Evolutionary conservation across 192 early-diverging fungal genomes (phyloP).

Genomic region (Geranomyces michiganensis): DNA sequence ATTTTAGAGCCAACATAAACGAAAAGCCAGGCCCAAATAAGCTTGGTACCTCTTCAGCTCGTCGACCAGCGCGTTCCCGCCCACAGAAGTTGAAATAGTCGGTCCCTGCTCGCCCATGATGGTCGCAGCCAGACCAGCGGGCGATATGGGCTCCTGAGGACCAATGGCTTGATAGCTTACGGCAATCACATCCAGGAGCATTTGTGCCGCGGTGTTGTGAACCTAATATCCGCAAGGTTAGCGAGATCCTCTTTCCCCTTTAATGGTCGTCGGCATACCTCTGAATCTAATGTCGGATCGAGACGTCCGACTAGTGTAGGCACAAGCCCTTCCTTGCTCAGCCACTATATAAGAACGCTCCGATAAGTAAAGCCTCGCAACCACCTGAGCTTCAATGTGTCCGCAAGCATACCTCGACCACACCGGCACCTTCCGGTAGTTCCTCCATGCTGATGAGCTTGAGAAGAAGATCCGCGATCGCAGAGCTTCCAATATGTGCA

Average conservation of each 20-base stretch:
- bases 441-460: constrained; percentile 94
- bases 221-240: constrained; percentile 38
- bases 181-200: constrained; percentile 80
- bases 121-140: constrained; percentile 18
- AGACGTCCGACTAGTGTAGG: constrained; percentile 74
- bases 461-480: constrained; percentile 88
- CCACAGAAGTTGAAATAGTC: constrained; percentile 26
- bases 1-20: neutral
- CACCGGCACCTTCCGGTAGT: constrained; percentile 78
- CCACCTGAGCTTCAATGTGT: neutral
- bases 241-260: too few relatives aligned
- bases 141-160: constrained; percentile 30
- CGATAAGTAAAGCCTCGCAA: neutral
- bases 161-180: constrained; percentile 60
- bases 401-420: constrained; percentile 67
- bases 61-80: constrained; percentile 56
- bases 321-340: constrained; percentile 80
- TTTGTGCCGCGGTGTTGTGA: constrained; percentile 80
- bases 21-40: neutral
- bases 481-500: constrained; percentile 80
- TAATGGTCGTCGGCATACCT: constrained; percentile 60
- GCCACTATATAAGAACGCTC: constrained; percentile 64
- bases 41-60: constrained; percentile 49
- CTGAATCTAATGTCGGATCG: constrained; percentile 78
- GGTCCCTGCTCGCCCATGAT: constrained; percentile 27